Percentiles rank a stretch among this genome's conserved stretches.
Evolutionary conservation across 2,329 filamentous ascomycete genomes (phyloP).

Genomic region (Biscogniauxia marginata): DNA sequence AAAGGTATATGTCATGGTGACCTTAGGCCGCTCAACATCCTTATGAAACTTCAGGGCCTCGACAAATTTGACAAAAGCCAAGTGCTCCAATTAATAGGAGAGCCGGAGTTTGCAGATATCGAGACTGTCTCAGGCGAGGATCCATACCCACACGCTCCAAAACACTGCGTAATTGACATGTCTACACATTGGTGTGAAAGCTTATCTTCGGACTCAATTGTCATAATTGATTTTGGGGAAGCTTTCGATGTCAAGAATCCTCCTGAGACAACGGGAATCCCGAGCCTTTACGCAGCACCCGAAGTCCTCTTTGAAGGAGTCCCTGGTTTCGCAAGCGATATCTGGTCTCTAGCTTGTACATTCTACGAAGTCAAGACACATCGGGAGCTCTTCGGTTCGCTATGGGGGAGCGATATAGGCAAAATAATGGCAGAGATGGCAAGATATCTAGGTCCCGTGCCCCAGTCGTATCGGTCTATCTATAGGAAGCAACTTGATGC

Average conservation of each 20-base stretch:
- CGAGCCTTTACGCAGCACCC: not conserved
- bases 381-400: not conserved
- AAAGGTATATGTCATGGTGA: slow-evolving; percentile 4
- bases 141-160: not conserved
- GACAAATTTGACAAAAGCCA: not conserved
- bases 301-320: not conserved
- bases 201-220: not conserved
- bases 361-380: not conserved
- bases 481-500: not conserved
- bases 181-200: not conserved
- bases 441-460: not conserved
- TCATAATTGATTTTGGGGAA: not conserved
- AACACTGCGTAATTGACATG: not conserved
- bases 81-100: not conserved
- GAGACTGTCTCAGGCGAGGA: not conserved
- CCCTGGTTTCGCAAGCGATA: slow-evolving; percentile 1
- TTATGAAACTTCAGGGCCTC: not conserved
- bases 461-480: not conserved
- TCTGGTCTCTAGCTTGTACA: slow-evolving; percentile 2
- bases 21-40: slow-evolving; percentile 3
- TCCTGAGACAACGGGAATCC: not conserved
- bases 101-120: not conserved
- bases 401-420: not conserved
- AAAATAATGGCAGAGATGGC: not conserved
- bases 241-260: not conserved